Evolutionary conservation across 352 stramenopile genomes (phyloP), one percentile per base, ranked within the genome.

Genomic region (Phytophthora nicotianae): DNA sequence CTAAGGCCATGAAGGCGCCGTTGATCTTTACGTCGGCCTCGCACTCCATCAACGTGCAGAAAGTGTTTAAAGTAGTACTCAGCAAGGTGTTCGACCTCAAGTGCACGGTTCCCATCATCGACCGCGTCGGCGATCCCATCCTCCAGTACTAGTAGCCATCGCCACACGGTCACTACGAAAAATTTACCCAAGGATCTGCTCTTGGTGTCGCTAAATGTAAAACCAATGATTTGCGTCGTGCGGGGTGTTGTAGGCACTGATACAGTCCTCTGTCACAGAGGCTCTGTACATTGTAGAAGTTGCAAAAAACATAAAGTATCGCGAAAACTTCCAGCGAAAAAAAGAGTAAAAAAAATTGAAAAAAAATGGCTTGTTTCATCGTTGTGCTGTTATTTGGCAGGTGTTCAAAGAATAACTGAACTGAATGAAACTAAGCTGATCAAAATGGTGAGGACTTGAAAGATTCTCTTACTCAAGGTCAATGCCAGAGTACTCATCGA

Each of bases 11-110:
- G 93, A 97, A 98, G 45, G 93, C 93, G 32, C 93, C 93, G 46
- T 75, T 98, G 24, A 97, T 98, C 40, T 98, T 98, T 68, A 97
- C 89, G 50, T 97, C 89, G 24, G 86, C 91, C 6, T 96, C 84
- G 50, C 90, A 98, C 75, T 97, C 92, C 24, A 97, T 98, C 64
- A 98, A 98, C 74, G 91, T 98, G 23, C 90, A 98, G 53, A 98
- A 98, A 77, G 85, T 98, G 46, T 98, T 98, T 75, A 98, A 98
- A 64, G 88, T 98, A 49, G 90, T 98, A 43, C 73, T 98, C 51
- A 95, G 86, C 62, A 98, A 97, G 68, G 92, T 98, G 27, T 98
- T 98, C 63, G 91, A 98, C 53, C 81, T 98, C 62, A 93, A 97
- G 73, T 97, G 86, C 69, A 98, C 93, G 4, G 85, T 98, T n/a